Conservation (phyloP, 2,329 filamentous ascomycete species). For the Trichoderma sp. region DNA sequence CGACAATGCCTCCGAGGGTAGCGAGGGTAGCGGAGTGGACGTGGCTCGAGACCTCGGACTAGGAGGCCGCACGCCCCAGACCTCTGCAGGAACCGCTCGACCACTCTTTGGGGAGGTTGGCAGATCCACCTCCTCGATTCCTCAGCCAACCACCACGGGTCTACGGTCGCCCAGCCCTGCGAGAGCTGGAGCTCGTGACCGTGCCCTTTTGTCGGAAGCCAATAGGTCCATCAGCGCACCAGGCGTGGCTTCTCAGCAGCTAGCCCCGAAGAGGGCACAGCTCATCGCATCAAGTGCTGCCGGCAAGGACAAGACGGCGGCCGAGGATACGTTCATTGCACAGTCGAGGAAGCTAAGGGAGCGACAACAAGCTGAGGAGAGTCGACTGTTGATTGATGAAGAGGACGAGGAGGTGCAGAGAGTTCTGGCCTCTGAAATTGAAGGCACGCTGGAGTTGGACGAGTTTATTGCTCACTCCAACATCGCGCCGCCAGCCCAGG, state of each 20-base stretch:
- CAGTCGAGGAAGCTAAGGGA: constrained; percentile 57
- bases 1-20: constrained; percentile 56
- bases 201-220: constrained; percentile 52
- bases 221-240: constrained; percentile 63
- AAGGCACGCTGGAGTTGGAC: constrained; percentile 64
- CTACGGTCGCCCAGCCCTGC: constrained; percentile 75
- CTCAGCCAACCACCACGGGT: constrained; percentile 55
- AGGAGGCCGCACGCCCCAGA: constrained; percentile 53
- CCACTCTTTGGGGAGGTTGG: constrained; percentile 59
- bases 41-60: constrained; percentile 61
- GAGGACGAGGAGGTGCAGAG: constrained; percentile 70
- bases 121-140: constrained; percentile 55
- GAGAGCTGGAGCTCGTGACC: constrained; percentile 58
- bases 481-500: constrained; percentile 54
- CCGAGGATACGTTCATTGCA: constrained; percentile 52
- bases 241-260: constrained; percentile 58
- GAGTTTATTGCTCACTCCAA: constrained; percentile 68
- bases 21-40: constrained; percentile 55
- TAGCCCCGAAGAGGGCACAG: constrained; percentile 46
- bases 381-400: constrained; percentile 62
- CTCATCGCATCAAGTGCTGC: constrained; percentile 44
- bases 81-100: constrained; percentile 51
- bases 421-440: constrained; percentile 61
- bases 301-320: constrained; percentile 42
- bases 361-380: constrained; percentile 59